Base-by-base conservation (phyloP, 148 eudicot genomes). In the Camellia granthamiana region DNA sequence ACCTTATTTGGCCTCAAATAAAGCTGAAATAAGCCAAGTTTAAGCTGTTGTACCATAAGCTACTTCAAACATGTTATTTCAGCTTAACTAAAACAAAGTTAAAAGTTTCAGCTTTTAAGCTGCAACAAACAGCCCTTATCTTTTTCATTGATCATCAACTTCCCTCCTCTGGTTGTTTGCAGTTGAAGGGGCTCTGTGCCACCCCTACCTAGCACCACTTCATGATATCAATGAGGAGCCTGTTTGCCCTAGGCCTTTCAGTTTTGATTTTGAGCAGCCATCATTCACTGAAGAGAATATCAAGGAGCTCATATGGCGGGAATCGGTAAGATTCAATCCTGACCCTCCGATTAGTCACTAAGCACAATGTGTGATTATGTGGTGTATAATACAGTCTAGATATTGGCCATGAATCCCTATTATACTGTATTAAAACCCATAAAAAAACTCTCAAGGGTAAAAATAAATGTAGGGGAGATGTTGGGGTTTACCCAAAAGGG, bases 251-350 rank as follows among this genome's bases (percentile, higher is more conserved):
- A 82, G 85, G 74, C 95, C 95, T 75, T 94, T 94, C 89, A 85
- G 80, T 81, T 93, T 92, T 72, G 98, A 94, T 82, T 94, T 94
- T 44, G 98, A 94, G 94, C 97, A 92, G 89, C 97, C 97, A 15
- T 90, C 95, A 1, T 88, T 87, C 89, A 94, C 91, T 0, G 98
- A 94, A 78, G 97, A 92, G 79, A 86, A 92, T 77, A 89, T 94
- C 85, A 94, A 92, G 87, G 98, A 94, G 78, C 97, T 94, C 82
- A 92, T 94, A 60, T 94, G 95, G 97, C 89, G 86, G 85, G 97
- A 94, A 81, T 85, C 98, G 0, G 90, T 90, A 62, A 86, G 80
- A 84, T 92, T 88, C 88, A 94, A 91, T 82, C 98, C 98, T 6
- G 92, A 92, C 83, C 95, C 83, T 81, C 92, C 90, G 2, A 21